Conservation (phyloP, 345 rosid species). For the Nasturtium officinale region DNA sequence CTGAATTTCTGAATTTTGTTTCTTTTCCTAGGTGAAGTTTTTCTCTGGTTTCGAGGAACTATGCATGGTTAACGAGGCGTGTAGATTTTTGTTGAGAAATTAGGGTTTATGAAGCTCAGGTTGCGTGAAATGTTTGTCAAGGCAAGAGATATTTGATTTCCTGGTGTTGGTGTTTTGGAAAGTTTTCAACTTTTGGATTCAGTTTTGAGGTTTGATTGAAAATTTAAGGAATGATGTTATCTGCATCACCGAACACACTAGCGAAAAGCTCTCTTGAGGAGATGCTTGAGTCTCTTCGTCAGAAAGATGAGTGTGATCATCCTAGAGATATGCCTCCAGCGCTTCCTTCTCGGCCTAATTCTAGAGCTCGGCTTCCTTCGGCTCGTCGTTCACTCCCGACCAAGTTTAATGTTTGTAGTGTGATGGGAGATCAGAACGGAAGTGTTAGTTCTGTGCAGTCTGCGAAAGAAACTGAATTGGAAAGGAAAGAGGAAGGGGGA, state of each 20-base stretch:
- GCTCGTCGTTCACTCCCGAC: conserved; percentile 73
- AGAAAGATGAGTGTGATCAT: conserved; percentile 66
- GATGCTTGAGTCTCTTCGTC: conserved; percentile 83
- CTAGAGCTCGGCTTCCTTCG: conserved; percentile 81
- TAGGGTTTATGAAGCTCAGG: conserved; percentile 44
- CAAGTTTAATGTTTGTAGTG: conserved; percentile 48
- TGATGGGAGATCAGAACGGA: conserved; percentile 36
- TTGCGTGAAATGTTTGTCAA: conserved; percentile 30
- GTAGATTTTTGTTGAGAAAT: conserved; percentile 12
- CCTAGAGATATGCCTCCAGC: conserved; percentile 87
- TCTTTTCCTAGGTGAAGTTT: conserved; percentile 9
- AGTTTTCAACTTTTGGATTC: background rate
- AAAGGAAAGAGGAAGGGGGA: conserved; percentile 53
- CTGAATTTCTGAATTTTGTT: conserved; percentile 2
- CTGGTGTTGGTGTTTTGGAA: conserved; percentile 24
- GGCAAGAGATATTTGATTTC: conserved; percentile 3
- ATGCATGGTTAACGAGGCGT: conserved; percentile 40
- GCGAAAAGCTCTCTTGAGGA: conserved; percentile 93
- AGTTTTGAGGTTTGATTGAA: conserved; percentile 28
- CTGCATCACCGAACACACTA: conserved; percentile 65
- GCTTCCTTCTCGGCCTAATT: conserved; percentile 85
- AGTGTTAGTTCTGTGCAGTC: conserved; percentile 18
- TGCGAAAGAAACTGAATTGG: conserved; percentile 33
- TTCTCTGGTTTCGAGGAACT: conserved; percentile 35
- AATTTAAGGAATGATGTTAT: conserved; percentile 60